Evolutionary conservation across 169 alveolate species (phyloP), one percentile per base, ranked within the genome.

Genomic region (Nephromyces sp.): DNA sequence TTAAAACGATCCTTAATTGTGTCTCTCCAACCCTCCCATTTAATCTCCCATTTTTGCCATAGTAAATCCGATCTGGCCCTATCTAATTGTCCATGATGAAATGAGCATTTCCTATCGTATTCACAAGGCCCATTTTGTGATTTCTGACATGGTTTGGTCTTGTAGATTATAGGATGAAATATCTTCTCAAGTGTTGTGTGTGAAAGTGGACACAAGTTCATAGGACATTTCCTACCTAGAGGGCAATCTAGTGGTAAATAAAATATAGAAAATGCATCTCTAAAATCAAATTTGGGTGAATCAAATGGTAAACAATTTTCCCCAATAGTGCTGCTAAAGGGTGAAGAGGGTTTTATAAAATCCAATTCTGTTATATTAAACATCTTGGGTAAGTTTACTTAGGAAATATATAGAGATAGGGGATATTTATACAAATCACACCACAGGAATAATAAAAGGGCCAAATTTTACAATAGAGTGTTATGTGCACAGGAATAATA

Each of bases 201-300:
- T 1, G 92, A 86, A 32, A 88, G 72, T 6, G 92, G 92, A 62
- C 93, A 88, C 30, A 68, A 72, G 22, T 90, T 90, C 75, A 84
- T 86, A 30, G 81, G 70, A 70, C 93, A 88, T 32, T 80, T 73
- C 74, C 78, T 78, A 80, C 78, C 81, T 32, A 66, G 79, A 28
- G 92, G 92, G 67, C 93, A 88, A 74, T 88, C 93, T 22, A 88
- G 84, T 6, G 93, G 93, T 22, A 88, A 62, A 70, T 88, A 88
- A 64, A 88, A 88, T 57, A 86, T 84, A 62, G 77, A 70, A 43
- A 64, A 71, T 43, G 92, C 88, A 70, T 85, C 89, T 64, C 93
- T 67, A 34, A 91, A 61, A 29, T 75, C 82, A 53, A 75, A 75
- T 64, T 75, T 75, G 53, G 70, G 32, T 29, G 70, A 57, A 29